These are phyloP conservation scores for Lodderomyces metapsilosis DNA, from an alignment of 1,139 yeast genomes.

Conservation along the genomic window DNA sequence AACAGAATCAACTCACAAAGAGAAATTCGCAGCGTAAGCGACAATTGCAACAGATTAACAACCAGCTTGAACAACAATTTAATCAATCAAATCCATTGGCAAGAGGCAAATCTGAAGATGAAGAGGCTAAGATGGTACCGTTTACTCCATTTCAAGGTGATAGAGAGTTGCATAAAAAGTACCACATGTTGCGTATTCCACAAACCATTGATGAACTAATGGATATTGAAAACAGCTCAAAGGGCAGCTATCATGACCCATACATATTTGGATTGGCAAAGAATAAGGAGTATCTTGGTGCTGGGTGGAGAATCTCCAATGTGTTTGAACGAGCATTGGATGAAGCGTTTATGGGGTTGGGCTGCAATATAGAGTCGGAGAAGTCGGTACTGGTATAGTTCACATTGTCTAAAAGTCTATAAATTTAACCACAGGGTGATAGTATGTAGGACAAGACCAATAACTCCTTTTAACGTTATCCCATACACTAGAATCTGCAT, in stretches of 20 bases:
- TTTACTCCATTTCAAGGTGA: slow-evolving; percentile 96
- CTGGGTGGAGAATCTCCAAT: slow-evolving; percentile 74
- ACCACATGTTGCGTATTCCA: slow-evolving; percentile 29
- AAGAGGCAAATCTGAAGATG: slow-evolving; percentile 18
- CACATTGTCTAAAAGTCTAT: slow-evolving; percentile 27
- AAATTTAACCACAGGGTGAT: slow-evolving; percentile 61
- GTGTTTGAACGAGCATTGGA: slow-evolving; percentile 78
- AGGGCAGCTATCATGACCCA: slow-evolving; percentile 47
- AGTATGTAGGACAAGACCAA: slow-evolving; percentile 70
- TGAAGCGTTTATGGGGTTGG: slow-evolving; percentile 88
- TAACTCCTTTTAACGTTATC: slow-evolving; percentile 67
- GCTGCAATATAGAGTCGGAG: slow-evolving; percentile 74
- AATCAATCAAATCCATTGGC: slow-evolving; percentile 17
- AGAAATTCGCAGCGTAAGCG: slow-evolving; percentile 66
- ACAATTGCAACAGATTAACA: slow-evolving; percentile 64
- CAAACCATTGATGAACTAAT: slow-evolving; percentile 32
- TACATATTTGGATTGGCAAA: slow-evolving; percentile 53
- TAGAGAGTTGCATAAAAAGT: slow-evolving; percentile 51
- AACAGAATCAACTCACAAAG: slow-evolving; percentile 46
- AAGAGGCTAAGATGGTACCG: slow-evolving; percentile 48
- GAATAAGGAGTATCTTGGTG: slow-evolving; percentile 72
- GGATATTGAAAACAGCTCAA: slow-evolving; percentile 53
- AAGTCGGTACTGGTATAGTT: slow-evolving; percentile 24
- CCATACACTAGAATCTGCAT: slow-evolving; percentile 52
- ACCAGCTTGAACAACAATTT: slow-evolving; percentile 36